Percentiles rank a stretch among this genome's conserved stretches.
These are phyloP conservation scores for Boletus huronensis DNA, from an alignment of 768 basidiomycete species.

Conservation along the genomic window DNA sequence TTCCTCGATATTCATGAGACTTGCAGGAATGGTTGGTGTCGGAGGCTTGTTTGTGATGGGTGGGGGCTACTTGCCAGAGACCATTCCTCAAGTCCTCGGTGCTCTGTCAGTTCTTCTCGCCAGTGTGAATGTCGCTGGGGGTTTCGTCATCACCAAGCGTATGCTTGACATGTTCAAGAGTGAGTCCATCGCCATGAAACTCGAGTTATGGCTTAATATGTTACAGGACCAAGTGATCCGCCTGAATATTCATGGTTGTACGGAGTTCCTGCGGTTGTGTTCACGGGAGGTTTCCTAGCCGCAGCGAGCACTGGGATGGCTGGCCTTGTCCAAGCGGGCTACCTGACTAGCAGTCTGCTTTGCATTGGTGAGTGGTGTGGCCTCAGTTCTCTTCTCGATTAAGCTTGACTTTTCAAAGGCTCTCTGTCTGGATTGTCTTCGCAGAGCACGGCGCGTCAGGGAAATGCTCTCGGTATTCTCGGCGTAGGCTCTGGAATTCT, in stretches of 20 bases:
- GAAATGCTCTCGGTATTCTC: slow-evolving; percentile 85
- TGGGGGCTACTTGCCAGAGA: slow-evolving; percentile 78
- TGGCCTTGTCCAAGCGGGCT: slow-evolving; percentile 85
- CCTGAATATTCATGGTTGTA: slow-evolving; percentile 88
- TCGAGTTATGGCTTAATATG: slow-evolving; percentile 1
- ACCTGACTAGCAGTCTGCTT: slow-evolving; percentile 79
- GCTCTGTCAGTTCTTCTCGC: slow-evolving; percentile 84
- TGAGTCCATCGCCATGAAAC: slow-evolving; percentile 28
- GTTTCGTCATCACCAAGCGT: slow-evolving; percentile 85
- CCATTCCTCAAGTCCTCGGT: slow-evolving; percentile 75
- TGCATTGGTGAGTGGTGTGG: slow-evolving; percentile 61
- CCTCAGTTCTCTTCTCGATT: background rate
- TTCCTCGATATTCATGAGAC: background rate
- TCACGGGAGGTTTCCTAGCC: slow-evolving; percentile 77
- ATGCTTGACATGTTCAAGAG: slow-evolving; percentile 95
- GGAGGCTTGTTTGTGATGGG: slow-evolving; percentile 92
- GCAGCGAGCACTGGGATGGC: slow-evolving; percentile 83
- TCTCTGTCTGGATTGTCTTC: slow-evolving; percentile 79
- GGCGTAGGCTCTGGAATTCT: slow-evolving; percentile 82
- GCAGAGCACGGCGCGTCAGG: slow-evolving; percentile 78
- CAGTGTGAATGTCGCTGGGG: slow-evolving; percentile 84
- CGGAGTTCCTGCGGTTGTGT: slow-evolving; percentile 72
- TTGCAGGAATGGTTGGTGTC: slow-evolving; percentile 68
- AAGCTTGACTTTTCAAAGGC: slow-evolving; percentile 36
- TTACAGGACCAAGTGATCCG: slow-evolving; percentile 71